Conservation (phyloP, 441 rosid species). For the Syzygium malaccense region DNA sequence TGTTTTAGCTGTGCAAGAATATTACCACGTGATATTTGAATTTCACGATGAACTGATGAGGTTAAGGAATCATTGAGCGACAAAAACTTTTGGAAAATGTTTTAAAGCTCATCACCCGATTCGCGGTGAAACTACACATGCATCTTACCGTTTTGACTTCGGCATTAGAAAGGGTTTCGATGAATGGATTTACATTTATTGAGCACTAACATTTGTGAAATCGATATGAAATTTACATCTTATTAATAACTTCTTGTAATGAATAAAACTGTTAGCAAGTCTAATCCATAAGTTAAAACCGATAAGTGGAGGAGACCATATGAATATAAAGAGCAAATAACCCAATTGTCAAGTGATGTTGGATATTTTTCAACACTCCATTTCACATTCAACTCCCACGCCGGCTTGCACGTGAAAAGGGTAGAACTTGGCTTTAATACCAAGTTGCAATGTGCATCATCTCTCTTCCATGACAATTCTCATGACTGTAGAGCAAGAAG, state of each 20-base stretch:
- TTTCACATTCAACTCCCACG: neutral
- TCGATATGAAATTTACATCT: neutral
- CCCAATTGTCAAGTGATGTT: rapidly evolving
- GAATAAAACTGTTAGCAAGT: neutral
- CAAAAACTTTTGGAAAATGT: neutral
- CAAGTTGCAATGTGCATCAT: neutral
- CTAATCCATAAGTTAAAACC: neutral
- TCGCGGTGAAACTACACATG: neutral
- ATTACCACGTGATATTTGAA: neutral
- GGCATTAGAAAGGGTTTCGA: neutral
- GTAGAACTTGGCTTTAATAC: rapidly evolving
- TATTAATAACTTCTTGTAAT: neutral
- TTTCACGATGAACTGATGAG: neutral
- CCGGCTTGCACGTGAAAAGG: neutral
- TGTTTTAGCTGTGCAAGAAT: neutral
- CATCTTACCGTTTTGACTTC: neutral
- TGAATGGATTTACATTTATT: neutral
- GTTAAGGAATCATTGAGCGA: neutral
- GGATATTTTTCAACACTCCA: neutral
- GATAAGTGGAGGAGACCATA: rapidly evolving
- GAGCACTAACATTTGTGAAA: neutral
- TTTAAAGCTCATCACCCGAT: neutral
- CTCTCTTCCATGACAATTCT: neutral
- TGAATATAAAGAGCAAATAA: neutral
- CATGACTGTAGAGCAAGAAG: neutral